Evolutionary conservation across 2,329 filamentous ascomycete genomes (phyloP).

Genomic region (Dryadomyces quercus-mongolicae): DNA sequence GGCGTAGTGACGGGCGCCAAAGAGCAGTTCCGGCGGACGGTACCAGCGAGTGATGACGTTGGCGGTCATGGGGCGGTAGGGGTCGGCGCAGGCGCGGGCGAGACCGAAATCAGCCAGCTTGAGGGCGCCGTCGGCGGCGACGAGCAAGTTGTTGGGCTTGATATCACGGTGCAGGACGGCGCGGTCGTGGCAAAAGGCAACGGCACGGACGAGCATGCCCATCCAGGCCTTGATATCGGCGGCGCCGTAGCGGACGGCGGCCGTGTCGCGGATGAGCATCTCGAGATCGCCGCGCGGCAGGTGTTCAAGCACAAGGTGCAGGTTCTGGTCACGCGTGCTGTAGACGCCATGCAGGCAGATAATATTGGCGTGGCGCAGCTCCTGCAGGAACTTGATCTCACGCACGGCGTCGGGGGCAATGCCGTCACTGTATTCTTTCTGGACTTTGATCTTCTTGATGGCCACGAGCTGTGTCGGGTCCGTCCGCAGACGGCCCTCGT

Average conservation of each 20-base stretch:
- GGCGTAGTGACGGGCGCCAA: conserved; percentile 78
- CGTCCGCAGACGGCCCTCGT: conserved; percentile 66
- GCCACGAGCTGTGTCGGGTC: conserved; percentile 69
- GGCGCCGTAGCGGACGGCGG: conserved; percentile 65
- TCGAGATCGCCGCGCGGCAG: conserved; percentile 90
- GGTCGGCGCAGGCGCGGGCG: conserved; percentile 79
- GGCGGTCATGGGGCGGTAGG: conserved; percentile 77
- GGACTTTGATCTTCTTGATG: conserved; percentile 86
- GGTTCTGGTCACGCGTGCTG: conserved; percentile 89
- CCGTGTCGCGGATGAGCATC: conserved; percentile 79
- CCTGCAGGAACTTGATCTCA: conserved; percentile 90
- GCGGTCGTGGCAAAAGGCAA: conserved; percentile 96
- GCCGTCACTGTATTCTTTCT: conserved; percentile 78
- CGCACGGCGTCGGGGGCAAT: conserved; percentile 90
- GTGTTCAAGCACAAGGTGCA: conserved; percentile 91
- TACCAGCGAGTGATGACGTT: conserved; percentile 98
- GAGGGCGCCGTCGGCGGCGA: conserved; percentile 83
- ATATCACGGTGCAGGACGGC: conserved; percentile 93
- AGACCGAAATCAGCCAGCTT: conserved; percentile 98
- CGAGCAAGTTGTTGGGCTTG: conserved; percentile 96
- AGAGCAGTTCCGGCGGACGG: conserved; percentile 84
- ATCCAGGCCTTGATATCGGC: conserved; percentile 98
- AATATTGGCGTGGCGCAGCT: conserved; percentile 90
- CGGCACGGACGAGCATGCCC: conserved; percentile 84
- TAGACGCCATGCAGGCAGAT: conserved; percentile 89